Evolutionary conservation across 257 asterid genomes (phyloP), one percentile per base, ranked within the genome.

Genomic region (Mitragyna speciosa): DNA sequence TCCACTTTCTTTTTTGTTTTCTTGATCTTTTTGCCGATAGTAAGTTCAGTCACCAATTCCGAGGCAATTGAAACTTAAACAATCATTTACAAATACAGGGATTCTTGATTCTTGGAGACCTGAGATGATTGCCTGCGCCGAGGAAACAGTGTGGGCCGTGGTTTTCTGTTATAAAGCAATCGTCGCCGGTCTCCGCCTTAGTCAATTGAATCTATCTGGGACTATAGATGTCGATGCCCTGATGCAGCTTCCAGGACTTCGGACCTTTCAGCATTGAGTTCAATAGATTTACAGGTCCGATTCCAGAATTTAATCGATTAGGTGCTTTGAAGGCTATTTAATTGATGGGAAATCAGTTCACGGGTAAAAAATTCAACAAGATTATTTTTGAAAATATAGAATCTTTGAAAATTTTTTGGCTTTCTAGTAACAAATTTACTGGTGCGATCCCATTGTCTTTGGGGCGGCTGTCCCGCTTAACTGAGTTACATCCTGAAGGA

Each of bases 101-200:
- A 80, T 86, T 61, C 95, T 95, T 6, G 91, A 87, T 48, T 90
- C 98, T 6, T 95, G 98, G 98, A 79, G 66, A 82, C 87, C 94
- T 4, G 92, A 88, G 10, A 88, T 90, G 0, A 86, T 83, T 71
- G 91, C 97, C 12, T 95, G 99, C 63, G 88, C 74, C 6, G 39
- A 33, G 33, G 64, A 63, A 54, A 20, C 82, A 6, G 81, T 12
- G 6, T 95, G 99, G 98, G 30, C 43, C 0, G 97, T 97, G 0
- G 88, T 93, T 0, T 7, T 80, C 4, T 95, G 99, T 43, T 65
- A 68, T 8, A 84, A 86, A 11, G 90, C 92, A 5, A 66, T 69
- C 0, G 93, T 92, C 4, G 78, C 79, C 5, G 87, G 91, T 14
- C 79, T 95, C 11, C 83, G 88, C 16, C 88, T 95, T 28, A 86